Conservation (phyloP, 2,329 filamentous ascomycete genomes). For the Hirsutella thompsonii region DNA sequence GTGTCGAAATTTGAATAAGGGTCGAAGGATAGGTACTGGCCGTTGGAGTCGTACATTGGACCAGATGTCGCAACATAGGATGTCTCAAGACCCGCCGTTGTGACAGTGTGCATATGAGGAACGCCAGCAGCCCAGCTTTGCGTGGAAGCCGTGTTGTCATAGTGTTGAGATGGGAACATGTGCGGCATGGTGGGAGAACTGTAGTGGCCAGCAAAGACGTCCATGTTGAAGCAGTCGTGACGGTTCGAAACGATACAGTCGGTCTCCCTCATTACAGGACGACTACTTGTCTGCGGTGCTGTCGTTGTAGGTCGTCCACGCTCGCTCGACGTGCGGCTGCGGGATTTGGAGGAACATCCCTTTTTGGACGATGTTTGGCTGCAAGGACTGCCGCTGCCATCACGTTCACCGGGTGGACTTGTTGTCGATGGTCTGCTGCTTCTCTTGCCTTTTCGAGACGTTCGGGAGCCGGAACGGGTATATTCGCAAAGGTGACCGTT, state of each 20-base stretch:
- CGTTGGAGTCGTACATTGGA: neutral
- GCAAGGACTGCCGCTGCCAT: slow-evolving; percentile 2
- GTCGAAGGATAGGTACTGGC: neutral
- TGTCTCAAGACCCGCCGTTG: neutral
- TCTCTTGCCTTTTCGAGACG: slow-evolving; percentile 16
- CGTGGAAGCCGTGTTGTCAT: neutral
- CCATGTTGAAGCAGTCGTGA: neutral
- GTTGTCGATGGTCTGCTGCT: slow-evolving; percentile 3
- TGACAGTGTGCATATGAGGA: neutral
- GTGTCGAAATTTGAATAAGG: neutral
- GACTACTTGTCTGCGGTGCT: no score
- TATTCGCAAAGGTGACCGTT: slow-evolving; percentile 20
- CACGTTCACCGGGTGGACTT: slow-evolving; percentile 2
- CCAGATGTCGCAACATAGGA: neutral
- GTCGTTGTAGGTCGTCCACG: neutral
- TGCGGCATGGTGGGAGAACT: neutral
- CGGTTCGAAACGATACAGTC: neutral
- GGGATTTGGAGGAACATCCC: slow-evolving; percentile 1
- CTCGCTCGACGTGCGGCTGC: neutral
- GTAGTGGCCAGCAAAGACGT: neutral
- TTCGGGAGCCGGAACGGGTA: slow-evolving; percentile 18
- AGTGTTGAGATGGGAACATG: neutral
- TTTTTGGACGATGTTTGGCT: neutral
- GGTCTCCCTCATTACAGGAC: neutral
- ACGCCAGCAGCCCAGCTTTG: neutral